Evolutionary conservation across 345 rosid species (phyloP), one percentile per base, ranked within the genome.

Genomic region (Gossypium arboreum): DNA sequence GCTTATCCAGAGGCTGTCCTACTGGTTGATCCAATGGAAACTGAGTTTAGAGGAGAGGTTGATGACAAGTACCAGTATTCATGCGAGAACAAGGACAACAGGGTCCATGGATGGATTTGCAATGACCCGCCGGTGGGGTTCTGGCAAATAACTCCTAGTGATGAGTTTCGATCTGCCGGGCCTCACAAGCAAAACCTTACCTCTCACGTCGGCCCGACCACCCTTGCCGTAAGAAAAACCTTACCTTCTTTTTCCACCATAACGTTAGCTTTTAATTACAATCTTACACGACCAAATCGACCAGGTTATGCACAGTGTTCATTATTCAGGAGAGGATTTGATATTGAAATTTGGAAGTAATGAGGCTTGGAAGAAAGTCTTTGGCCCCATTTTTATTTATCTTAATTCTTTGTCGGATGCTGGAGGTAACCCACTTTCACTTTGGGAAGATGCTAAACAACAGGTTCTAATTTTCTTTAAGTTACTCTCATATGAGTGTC

Each of bases 81-180:
- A 11, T 78, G 86, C 74, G 94, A 90, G 64, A 87, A 88, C 81
- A 84, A 76, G 82, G 90, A 87, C 78, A 80, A 85, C 39, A 73
- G 75, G 22, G 93, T 91, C 62, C 99, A 95, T 73, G 99, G 99
- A 7, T 95, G 97, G 99, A 91, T 95, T 70, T 84, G 89, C 83
- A 79, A 73, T 10, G 82, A 88, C 12, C 92, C 94, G 0, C 80
- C 89, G 0, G 88, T 92, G 11, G 99, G 97, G 0, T 90, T 93
- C 81, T 95, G 97, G 98, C 99, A 91, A 74, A 95, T 95, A 75
- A 89, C 96, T n/a, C 99, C 99, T 2, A 95, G 98, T 77, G 85
- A 84, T 63, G 98, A 95, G 86, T 95, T 87, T 72, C 85, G 99
- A 43, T 81, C 95, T 0, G 97, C 94, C 15, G 99, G 99, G 10